Percentiles rank a stretch among this genome's conserved stretches.
phyloP scores from a whole-genome alignment of 768 basidiomycete species.

The Suillus sp. region DNA sequence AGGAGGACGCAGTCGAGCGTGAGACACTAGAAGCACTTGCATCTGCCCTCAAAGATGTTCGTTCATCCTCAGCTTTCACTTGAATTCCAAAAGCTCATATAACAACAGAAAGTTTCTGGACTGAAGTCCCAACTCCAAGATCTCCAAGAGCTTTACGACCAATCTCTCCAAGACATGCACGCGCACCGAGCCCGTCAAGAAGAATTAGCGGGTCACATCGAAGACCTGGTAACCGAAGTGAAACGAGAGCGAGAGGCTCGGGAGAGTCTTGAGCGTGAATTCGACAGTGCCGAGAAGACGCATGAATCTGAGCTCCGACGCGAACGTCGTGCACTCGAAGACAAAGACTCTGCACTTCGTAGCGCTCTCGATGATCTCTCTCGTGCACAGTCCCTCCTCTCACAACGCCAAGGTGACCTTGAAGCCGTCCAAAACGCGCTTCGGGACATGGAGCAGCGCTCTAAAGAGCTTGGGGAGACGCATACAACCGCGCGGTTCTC shows the following conservation, averaged over 20 bases:
- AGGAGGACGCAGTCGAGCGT: conserved; percentile 73
- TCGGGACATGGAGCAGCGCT: conserved; percentile 72
- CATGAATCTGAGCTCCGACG: conserved; percentile 62
- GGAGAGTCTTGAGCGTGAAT: conserved; percentile 53
- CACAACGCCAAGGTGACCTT: conserved; percentile 77
- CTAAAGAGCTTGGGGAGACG: conserved; percentile 79
- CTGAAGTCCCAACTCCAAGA: conserved; percentile 71
- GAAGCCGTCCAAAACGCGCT: conserved; percentile 70
- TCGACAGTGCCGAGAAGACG: conserved; percentile 59
- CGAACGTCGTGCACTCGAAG: conserved; percentile 65
- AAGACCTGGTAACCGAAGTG: conserved; percentile 67
- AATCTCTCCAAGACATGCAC: conserved; percentile 61
- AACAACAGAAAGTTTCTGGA: conserved; percentile 61
- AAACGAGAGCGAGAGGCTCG: conserved; percentile 59
- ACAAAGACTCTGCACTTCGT: conserved; percentile 68
- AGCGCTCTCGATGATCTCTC: conserved; percentile 64
- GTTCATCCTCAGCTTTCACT: conserved; percentile 16
- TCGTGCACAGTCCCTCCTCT: conserved; percentile 61
- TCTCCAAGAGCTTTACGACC: conserved; percentile 64
- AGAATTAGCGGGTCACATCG: conserved; percentile 73
- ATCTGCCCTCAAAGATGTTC: conserved; percentile 79
- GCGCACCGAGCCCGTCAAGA: conserved; percentile 73
- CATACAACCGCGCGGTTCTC: conserved; percentile 83
- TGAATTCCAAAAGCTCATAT: conserved; percentile 6
- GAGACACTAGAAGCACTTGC: conserved; percentile 69